These are phyloP conservation scores for Trichoderma afroharzianum DNA, from an alignment of 2,329 filamentous ascomycete genomes.

Conservation along the genomic window DNA sequence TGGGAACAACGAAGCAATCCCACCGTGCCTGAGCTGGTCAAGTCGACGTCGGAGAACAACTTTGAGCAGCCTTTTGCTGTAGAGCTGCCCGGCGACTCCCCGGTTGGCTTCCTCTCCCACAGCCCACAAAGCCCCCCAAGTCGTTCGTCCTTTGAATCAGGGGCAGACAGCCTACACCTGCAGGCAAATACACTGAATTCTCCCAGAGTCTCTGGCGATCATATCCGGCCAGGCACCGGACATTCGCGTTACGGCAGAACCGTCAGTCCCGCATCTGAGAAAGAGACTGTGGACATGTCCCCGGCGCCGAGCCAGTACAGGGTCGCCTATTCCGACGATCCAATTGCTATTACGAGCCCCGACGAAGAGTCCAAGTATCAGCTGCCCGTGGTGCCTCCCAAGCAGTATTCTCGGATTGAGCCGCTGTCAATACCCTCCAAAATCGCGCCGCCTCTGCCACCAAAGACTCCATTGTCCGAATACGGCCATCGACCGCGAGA, in stretches of 20 bases:
- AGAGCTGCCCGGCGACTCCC: conserved; percentile 57
- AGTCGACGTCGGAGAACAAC: conserved; percentile 40
- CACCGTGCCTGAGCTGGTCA: conserved; percentile 42
- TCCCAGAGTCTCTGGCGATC: conserved; percentile 50
- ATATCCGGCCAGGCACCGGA: conserved; percentile 34
- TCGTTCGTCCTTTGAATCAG: conserved; percentile 56
- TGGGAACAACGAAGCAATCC: conserved; percentile 53
- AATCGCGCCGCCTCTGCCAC: conserved; percentile 72
- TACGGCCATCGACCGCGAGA: conserved; percentile 28
- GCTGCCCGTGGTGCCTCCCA: conserved; percentile 25
- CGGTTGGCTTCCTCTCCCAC: conserved; percentile 33
- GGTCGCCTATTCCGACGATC: conserved; percentile 59
- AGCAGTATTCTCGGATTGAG: conserved; percentile 39
- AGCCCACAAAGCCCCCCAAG: conserved; percentile 39
- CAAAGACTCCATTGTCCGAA: conserved; percentile 70
- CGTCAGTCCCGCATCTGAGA: conserved; percentile 35
- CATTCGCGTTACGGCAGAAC: conserved; percentile 29
- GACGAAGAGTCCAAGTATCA: conserved; percentile 54
- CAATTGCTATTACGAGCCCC: conserved; percentile 60
- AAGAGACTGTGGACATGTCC: conserved; percentile 52
- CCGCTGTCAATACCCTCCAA: conserved; percentile 75
- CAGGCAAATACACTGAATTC: conserved; percentile 38
- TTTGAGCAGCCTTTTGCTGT: conserved; percentile 48
- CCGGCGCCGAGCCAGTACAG: conserved; percentile 58
- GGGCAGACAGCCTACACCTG: conserved; percentile 47